Conservation (phyloP, 2,329 filamentous ascomycete genomes). For the Emydomyces testavorans region DNA sequence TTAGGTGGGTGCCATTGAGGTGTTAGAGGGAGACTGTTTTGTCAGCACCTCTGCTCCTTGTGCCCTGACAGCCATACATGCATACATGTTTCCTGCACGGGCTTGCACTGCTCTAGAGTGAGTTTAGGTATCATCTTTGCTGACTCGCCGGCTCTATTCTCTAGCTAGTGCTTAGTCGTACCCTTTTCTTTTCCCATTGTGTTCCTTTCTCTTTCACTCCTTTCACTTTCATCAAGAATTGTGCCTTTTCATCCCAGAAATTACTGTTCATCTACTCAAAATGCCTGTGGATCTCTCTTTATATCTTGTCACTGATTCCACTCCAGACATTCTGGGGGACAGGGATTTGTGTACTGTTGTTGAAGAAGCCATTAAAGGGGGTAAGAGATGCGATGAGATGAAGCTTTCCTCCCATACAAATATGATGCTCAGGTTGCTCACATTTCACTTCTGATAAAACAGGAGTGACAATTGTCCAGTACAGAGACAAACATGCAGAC, state of each 20-base stretch:
- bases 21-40: too few relatives aligned
- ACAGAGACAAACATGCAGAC: slow-evolving; percentile 75
- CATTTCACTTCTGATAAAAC: slow-evolving; percentile 5
- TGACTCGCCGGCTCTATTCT: neutral
- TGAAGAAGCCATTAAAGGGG: slow-evolving; percentile 61
- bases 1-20: too few relatives aligned
- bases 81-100: too few relatives aligned
- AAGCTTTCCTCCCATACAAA: neutral
- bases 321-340: slow-evolving; percentile 64
- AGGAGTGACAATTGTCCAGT: slow-evolving; percentile 74
- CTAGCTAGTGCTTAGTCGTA: neutral
- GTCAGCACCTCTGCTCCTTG: too few relatives aligned
- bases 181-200: neutral
- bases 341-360: slow-evolving; percentile 63
- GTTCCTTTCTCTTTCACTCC: neutral
- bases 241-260: too few relatives aligned
- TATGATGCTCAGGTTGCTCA: neutral
- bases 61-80: too few relatives aligned
- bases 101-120: neutral
- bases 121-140: neutral
- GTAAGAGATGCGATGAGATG: slow-evolving; percentile 28
- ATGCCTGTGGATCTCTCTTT: slow-evolving; percentile 59
- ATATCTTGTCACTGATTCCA: slow-evolving; percentile 89
- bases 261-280: too few relatives aligned
- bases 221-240: neutral